These are phyloP conservation scores for Phlebopus sp. DNA, from an alignment of 1,284 basidiomycete species.

Conservation along the genomic window DNA sequence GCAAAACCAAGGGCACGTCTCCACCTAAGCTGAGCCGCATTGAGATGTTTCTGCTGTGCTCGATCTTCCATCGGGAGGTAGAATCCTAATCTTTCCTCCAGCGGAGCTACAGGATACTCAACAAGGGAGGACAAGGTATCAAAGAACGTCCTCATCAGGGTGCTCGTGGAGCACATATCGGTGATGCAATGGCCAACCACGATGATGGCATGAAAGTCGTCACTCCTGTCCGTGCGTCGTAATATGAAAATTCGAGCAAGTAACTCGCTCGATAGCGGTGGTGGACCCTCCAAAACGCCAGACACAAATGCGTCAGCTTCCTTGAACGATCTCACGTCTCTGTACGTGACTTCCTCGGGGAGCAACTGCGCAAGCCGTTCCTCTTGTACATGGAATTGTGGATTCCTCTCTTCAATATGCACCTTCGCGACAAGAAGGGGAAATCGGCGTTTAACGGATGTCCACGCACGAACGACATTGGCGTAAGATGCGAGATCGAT, in stretches of 20 bases:
- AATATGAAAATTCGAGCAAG: constrained; percentile 6
- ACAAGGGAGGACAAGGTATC: constrained; percentile 36
- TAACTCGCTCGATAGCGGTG: constrained; percentile 2
- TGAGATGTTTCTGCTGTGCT: constrained; percentile 31
- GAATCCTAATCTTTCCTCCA: constrained; percentile 40
- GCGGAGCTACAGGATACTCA: constrained; percentile 15
- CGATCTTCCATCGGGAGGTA: constrained; percentile 41
- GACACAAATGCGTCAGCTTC: constrained; percentile 5
- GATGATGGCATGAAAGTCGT: constrained; percentile 13
- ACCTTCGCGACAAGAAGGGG: constrained; percentile 9
- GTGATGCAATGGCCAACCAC: constrained; percentile 16
- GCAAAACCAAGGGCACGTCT: constrained; percentile 43
- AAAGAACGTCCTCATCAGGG: constrained; percentile 35
- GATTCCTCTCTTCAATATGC: not conserved
- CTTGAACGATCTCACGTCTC: constrained; percentile 2
- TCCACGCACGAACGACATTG: constrained; percentile 5
- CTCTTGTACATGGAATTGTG: constrained; percentile 5
- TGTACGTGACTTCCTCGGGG: constrained; percentile 8
- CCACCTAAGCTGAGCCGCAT: constrained; percentile 43
- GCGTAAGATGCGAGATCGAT: not conserved
- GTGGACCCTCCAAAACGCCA: constrained; percentile 4
- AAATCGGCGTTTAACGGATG: constrained; percentile 8
- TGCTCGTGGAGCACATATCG: constrained; percentile 14
- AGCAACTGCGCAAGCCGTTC: constrained; percentile 1
- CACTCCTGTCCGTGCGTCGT: constrained; percentile 3